These are phyloP conservation scores for Boletellus sp. DNA, from an alignment of 1,284 basidiomycete genomes.

Conservation along the genomic window DNA sequence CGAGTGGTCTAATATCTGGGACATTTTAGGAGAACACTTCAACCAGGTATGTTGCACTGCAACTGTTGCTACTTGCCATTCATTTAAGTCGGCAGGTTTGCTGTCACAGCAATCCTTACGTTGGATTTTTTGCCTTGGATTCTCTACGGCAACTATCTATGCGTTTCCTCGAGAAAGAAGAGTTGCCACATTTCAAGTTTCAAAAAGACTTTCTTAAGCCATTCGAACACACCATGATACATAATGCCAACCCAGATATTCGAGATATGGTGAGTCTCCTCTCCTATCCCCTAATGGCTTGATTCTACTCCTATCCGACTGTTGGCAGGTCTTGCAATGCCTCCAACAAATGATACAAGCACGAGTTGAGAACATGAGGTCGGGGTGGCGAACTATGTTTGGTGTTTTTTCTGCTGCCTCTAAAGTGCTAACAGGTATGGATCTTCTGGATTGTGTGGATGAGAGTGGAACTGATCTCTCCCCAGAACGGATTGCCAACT, in stretches of 20 bases:
- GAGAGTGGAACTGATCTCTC: conserved; percentile 3
- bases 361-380: conserved; percentile 91
- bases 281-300: conserved; percentile 12
- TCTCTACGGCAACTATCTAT: conserved; percentile 97
- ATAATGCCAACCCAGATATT: conserved; percentile 93
- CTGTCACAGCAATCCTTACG: conserved; percentile 96
- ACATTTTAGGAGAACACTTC: conserved; percentile 97
- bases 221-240: conserved; percentile 97
- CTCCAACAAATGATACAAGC: conserved; percentile 99
- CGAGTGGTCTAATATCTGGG: conserved; percentile 99
- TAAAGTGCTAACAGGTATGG: conserved; percentile 82
- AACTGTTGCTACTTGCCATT: neutral
- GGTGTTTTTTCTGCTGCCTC: conserved; percentile 96
- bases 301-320: neutral
- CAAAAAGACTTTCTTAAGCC: conserved; percentile 99
- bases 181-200: conserved; percentile 97
- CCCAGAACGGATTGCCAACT: conserved; percentile 85
- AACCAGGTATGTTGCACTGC: conserved; percentile 71
- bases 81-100: conserved; percentile 65
- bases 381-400: conserved; percentile 99
- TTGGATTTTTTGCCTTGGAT: conserved; percentile 96
- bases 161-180: conserved; percentile 99
- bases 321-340: conserved; percentile 83
- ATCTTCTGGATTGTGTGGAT: neutral
- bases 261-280: conserved; percentile 82